Conservation (phyloP, 805 yeast genomes). For the Candida nemodendra region DNA sequence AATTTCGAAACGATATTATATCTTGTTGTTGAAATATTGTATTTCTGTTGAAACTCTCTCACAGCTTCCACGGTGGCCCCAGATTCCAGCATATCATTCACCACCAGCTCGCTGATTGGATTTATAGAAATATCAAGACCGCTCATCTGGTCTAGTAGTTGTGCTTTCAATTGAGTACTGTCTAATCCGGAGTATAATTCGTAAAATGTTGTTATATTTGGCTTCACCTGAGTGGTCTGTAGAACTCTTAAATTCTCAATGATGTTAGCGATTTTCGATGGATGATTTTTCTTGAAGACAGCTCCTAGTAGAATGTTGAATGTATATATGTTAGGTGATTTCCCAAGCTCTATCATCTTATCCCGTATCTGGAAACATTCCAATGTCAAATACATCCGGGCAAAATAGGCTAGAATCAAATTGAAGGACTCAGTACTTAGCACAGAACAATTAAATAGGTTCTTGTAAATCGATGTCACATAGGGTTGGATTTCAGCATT, state of each 20-base stretch:
- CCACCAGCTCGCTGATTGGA: conserved; percentile 6
- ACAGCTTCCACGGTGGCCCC: conserved; percentile 1
- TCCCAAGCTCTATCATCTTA: conserved; percentile 12
- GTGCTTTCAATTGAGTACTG: conserved; percentile 4
- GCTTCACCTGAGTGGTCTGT: conserved; percentile 3
- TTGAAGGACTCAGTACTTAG: conserved; percentile 11
- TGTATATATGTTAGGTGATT: conserved; percentile 10
- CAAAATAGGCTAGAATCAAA: conserved; percentile 11
- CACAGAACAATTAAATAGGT: conserved; percentile 7
- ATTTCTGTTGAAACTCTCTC: background rate
- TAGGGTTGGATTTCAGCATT: conserved; percentile 4
- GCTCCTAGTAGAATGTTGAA: conserved; percentile 12
- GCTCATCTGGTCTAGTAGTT: conserved; percentile 6
- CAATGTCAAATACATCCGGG: conserved; percentile 10
- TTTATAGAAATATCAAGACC: conserved; percentile 1
- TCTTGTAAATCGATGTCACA: conserved; percentile 9
- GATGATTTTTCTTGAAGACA: conserved; percentile 11
- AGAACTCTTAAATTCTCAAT: conserved; percentile 10
- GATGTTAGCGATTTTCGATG: conserved; percentile 6
- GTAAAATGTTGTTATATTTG: conserved; percentile 12
- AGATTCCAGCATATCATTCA: conserved; percentile 3
- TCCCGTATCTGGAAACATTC: conserved; percentile 14
- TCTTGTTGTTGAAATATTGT: background rate
- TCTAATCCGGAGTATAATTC: conserved; percentile 13
- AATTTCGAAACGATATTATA: background rate